Evolutionary conservation across 2,329 filamentous ascomycete genomes (phyloP).

Genomic region (Epichloe sibirici): DNA sequence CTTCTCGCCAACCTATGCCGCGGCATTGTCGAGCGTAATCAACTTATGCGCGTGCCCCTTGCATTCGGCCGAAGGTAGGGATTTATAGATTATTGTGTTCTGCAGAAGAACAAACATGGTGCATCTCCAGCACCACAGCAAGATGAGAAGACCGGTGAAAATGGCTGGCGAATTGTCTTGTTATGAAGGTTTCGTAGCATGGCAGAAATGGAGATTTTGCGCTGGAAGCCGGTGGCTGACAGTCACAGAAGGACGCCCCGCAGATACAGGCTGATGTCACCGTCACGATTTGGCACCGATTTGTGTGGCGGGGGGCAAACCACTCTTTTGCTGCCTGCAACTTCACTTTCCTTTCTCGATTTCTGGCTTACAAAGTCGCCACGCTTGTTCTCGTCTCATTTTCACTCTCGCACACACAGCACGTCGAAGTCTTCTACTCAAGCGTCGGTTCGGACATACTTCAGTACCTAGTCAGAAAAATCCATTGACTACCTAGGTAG

Average conservation of each 20-base stretch:
- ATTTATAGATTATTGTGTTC: conserved; percentile 27
- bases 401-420: not conserved
- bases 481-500: not conserved
- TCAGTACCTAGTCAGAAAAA: not conserved
- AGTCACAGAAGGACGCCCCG: not conserved
- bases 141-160: too few species aligned
- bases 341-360: too few species aligned
- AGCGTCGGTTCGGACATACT: not conserved
- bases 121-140: too few species aligned
- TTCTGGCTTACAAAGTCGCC: not conserved
- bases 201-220: not conserved
- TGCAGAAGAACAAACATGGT: too few species aligned
- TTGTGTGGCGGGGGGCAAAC: not conserved
- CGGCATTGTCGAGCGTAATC: conserved; percentile 49
- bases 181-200: too few species aligned
- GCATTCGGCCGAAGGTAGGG: conserved; percentile 62
- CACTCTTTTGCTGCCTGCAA: not conserved
- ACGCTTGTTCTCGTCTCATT: not conserved
- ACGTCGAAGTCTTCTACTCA: not conserved
- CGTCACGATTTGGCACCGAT: not conserved
- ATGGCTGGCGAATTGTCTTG: too few species aligned
- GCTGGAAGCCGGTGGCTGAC: not conserved
- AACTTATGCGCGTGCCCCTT: conserved; percentile 49
- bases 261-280: conserved; percentile 1
- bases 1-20: conserved; percentile 56